Percentiles rank a stretch among this genome's conserved stretches.
phyloP scores from a whole-genome alignment of 2,329 filamentous ascomycete species.

The Phyllosticta citrichinensis region DNA sequence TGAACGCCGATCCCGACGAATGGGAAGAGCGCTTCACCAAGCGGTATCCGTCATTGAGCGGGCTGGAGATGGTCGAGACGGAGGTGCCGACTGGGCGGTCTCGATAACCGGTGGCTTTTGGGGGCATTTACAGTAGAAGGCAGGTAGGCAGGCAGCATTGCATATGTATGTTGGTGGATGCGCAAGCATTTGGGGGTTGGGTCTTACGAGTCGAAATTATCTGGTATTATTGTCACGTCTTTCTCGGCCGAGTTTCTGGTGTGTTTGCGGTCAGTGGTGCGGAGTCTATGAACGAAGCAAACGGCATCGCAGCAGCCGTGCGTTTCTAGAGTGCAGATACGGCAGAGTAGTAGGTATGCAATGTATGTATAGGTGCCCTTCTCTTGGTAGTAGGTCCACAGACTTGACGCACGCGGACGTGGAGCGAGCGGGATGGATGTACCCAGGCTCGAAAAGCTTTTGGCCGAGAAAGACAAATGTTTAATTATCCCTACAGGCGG shows the following conservation, averaged over 20 bases:
- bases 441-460: no score
- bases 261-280: background rate
- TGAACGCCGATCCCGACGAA: slow-evolving; percentile 44
- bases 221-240: background rate
- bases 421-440: no score
- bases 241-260: background rate
- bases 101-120: background rate
- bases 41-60: slow-evolving; percentile 73
- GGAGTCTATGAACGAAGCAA: background rate
- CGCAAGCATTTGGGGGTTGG: background rate
- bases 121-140: background rate
- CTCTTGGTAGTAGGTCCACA: no score
- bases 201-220: background rate
- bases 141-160: background rate
- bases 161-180: background rate
- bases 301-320: background rate
- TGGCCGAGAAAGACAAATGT: no score
- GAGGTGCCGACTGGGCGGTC: slow-evolving; percentile 29
- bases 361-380: no score
- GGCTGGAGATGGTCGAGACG: slow-evolving; percentile 81
- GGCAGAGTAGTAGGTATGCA: no score
- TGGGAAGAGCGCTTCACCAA: slow-evolving; percentile 67
- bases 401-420: no score
- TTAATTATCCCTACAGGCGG: no score
- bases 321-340: no score